These are phyloP conservation scores for Meyerozyma sp. DNA, from an alignment of 1,139 yeast genomes.

Conservation along the genomic window DNA sequence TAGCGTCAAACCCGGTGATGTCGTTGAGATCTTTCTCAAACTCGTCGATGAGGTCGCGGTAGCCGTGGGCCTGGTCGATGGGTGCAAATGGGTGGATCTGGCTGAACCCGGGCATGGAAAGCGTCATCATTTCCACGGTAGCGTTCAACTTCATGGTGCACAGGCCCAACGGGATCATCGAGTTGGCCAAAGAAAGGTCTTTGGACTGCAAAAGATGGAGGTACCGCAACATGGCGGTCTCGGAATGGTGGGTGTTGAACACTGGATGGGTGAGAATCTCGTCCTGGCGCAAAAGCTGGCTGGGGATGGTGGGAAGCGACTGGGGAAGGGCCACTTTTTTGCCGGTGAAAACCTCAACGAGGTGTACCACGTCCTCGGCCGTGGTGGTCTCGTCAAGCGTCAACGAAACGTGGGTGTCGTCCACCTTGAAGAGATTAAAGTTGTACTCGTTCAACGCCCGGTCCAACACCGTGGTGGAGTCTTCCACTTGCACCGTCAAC, in stretches of 20 bases:
- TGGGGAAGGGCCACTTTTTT: conserved; percentile 14
- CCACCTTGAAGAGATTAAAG: conserved; percentile 72
- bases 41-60: conserved; percentile 65
- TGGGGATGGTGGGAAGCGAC: conserved; percentile 49
- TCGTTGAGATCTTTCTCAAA: conserved; percentile 82
- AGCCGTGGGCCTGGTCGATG: conserved; percentile 78
- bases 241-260: conserved; percentile 85
- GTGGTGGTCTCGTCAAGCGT: conserved; percentile 86
- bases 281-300: conserved; percentile 55
- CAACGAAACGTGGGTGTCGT: conserved; percentile 58
- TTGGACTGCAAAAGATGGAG: conserved; percentile 78
- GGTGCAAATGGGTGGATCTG: conserved; percentile 93
- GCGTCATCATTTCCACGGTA: conserved; percentile 90
- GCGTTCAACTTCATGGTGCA: conserved; percentile 97
- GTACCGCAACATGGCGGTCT: conserved; percentile 90
- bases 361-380: conserved; percentile 50
- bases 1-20: conserved; percentile 92
- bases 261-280: conserved; percentile 66
- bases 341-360: conserved; percentile 56
- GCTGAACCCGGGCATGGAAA: conserved; percentile 91
- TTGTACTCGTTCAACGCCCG: conserved; percentile 57
- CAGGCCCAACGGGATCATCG: conserved; percentile 96
- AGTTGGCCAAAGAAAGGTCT: conserved; percentile 88
- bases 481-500: conserved; percentile 55
- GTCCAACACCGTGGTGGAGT: conserved; percentile 52